These are phyloP conservation scores for Boletus mariae DNA, from an alignment of 1,284 basidiomycete species.

Conservation along the genomic window DNA sequence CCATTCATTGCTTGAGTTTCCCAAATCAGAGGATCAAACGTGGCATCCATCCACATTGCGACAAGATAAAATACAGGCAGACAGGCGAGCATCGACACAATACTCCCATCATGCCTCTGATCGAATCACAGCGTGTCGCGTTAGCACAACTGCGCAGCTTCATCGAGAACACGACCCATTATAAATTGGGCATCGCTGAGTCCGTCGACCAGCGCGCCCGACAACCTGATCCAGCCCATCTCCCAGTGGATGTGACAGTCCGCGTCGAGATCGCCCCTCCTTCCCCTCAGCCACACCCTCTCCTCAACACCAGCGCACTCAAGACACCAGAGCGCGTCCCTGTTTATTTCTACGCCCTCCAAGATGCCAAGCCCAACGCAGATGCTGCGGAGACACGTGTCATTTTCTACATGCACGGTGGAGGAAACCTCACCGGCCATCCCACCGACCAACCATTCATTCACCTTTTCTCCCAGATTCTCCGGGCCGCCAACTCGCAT, in stretches of 20 bases:
- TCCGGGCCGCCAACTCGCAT: neutral
- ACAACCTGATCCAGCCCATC: neutral
- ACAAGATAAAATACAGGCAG: neutral
- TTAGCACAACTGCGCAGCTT: neutral
- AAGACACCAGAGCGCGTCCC: constrained; percentile 23
- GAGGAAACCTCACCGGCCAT: constrained; percentile 13
- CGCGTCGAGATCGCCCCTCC: constrained; percentile 22
- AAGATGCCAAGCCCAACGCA: neutral
- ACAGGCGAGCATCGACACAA: neutral
- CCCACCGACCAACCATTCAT: constrained; percentile 1
- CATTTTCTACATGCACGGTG: constrained; percentile 17
- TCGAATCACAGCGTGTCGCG: neutral
- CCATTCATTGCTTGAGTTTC: too few species aligned
- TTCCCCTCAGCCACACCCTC: constrained; percentile 9
- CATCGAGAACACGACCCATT: neutral
- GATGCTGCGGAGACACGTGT: constrained; percentile 7
- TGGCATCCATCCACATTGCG: neutral
- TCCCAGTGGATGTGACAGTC: constrained; percentile 18
- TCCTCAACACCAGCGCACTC: constrained; percentile 6
- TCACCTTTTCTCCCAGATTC: constrained; percentile 7
- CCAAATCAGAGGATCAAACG: too few species aligned
- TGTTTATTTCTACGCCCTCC: constrained; percentile 17
- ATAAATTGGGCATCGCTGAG: neutral
- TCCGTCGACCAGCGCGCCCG: constrained; percentile 23
- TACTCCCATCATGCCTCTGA: neutral